These are phyloP conservation scores for Penicillium simplicissimum DNA, from an alignment of 495 filamentous ascomycete species.

Conservation along the genomic window DNA sequence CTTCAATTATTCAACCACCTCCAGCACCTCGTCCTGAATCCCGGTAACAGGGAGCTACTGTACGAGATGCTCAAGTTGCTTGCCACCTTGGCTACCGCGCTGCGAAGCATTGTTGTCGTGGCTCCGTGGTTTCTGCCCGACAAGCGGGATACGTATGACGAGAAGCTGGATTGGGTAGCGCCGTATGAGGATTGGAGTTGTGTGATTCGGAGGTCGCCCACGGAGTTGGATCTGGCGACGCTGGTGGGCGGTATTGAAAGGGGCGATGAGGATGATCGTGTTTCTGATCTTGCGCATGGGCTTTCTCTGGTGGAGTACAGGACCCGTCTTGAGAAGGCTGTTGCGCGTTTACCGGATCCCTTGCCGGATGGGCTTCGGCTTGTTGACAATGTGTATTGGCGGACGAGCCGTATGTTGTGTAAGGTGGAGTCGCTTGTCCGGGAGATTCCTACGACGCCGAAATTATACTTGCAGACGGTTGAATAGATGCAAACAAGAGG, in stretches of 20 bases:
- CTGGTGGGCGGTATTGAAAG: neutral
- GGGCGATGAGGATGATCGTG: neutral
- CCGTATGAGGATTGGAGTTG: neutral
- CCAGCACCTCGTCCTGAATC: neutral
- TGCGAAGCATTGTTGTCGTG: neutral
- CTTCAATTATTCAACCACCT: neutral
- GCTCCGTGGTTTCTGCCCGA: neutral
- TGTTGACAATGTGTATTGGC: neutral
- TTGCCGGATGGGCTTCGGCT: neutral
- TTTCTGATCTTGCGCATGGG: neutral
- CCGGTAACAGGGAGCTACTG: neutral
- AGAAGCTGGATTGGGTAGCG: neutral
- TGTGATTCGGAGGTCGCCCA: neutral
- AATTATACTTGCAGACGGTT: neutral
- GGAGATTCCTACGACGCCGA: neutral
- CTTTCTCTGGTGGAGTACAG: neutral
- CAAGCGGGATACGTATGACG: neutral
- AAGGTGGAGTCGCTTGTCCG: neutral
- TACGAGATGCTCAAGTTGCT: neutral
- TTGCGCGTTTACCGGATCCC: neutral
- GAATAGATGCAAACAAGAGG: neutral
- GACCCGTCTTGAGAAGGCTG: neutral
- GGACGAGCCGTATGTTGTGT: neutral
- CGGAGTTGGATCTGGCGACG: neutral
- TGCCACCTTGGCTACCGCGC: neutral